Percentiles rank a stretch among this genome's conserved stretches.
Evolutionary conservation across 2,329 filamentous ascomycete species (phyloP).

Genomic region (Fonsecaea nubica): DNA sequence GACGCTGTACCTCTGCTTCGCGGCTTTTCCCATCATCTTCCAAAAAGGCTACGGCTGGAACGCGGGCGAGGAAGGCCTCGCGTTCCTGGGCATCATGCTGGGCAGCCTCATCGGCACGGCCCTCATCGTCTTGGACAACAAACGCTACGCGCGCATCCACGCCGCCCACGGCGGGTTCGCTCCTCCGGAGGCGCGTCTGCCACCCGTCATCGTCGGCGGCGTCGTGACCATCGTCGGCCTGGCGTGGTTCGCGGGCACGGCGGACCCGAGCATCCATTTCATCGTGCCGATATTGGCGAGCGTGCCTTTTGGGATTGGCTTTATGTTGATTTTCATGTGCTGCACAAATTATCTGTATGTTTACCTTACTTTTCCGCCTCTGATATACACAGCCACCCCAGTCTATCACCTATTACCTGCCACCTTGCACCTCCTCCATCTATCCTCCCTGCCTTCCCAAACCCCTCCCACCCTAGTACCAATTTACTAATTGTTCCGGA

Average conservation of each 20-base stretch:
- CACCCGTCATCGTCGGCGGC: slow-evolving; percentile 57
- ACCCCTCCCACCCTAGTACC: neutral
- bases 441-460: neutral
- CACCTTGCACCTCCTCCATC: neutral
- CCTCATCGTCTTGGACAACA: slow-evolving; percentile 51
- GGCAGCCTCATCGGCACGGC: slow-evolving; percentile 49
- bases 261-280: slow-evolving; percentile 50
- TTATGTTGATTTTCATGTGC: slow-evolving; percentile 49
- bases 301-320: slow-evolving; percentile 50
- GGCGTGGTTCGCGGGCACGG: slow-evolving; percentile 67
- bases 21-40: slow-evolving; percentile 71
- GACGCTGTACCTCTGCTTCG: slow-evolving; percentile 65
- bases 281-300: slow-evolving; percentile 47
- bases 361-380: neutral
- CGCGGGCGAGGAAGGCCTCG: slow-evolving; percentile 64
- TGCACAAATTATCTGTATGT: slow-evolving; percentile 49
- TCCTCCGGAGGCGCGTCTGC: slow-evolving; percentile 58
- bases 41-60: slow-evolving; percentile 65
- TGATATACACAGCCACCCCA: too few species aligned
- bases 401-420: too few species aligned
- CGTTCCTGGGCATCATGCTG: slow-evolving; percentile 70
- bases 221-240: slow-evolving; percentile 62
- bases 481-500: too few species aligned
- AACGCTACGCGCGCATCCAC: slow-evolving; percentile 39
- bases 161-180: slow-evolving; percentile 22